Evolutionary conservation across 176 grass and related monocot genomes (phyloP).

Genomic region (Puccinellia tenuiflora): DNA sequence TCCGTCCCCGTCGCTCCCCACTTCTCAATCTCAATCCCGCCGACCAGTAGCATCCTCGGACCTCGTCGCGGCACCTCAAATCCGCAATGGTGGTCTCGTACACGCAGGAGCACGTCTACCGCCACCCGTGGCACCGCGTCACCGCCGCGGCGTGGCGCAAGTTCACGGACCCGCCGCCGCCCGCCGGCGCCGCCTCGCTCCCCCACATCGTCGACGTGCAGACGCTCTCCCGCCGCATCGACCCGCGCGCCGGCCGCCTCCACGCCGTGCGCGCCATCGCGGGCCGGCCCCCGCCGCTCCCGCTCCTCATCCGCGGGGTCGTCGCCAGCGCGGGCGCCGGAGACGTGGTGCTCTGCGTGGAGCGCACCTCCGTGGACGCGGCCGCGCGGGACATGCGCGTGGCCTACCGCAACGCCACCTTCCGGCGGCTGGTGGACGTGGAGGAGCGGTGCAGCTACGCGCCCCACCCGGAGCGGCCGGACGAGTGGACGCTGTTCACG

Average conservation of each 20-base stretch:
- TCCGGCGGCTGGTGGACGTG: slow-evolving; percentile 50
- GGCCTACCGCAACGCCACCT: slow-evolving; percentile 45
- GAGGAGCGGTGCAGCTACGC: slow-evolving; percentile 56
- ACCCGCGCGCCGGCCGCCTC: slow-evolving; percentile 27
- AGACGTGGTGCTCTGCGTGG: slow-evolving; percentile 51
- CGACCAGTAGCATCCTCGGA: not conserved
- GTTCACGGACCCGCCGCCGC: slow-evolving; percentile 58
- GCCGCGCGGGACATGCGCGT: slow-evolving; percentile 50
- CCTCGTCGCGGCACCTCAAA: not conserved
- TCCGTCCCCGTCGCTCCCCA: not conserved
- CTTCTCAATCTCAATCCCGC: not conserved
- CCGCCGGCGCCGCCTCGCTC: slow-evolving; percentile 1
- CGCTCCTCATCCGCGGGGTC: slow-evolving; percentile 37
- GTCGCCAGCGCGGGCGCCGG: not conserved
- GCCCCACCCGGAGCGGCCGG: slow-evolving; percentile 57
- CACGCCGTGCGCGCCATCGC: slow-evolving; percentile 45
- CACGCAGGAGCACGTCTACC: slow-evolving; percentile 78
- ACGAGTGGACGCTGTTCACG: slow-evolving; percentile 63
- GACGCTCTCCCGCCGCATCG: slow-evolving; percentile 44
- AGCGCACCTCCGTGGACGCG: slow-evolving; percentile 53
- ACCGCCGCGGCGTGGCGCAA: slow-evolving; percentile 71
- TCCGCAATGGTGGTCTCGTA: slow-evolving; percentile 45
- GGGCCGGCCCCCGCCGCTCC: slow-evolving; percentile 48
- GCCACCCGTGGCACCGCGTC: slow-evolving; percentile 72
- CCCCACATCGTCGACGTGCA: slow-evolving; percentile 60